Base-by-base conservation (phyloP, 192 early-diverging fungal species). In the Oehlia diaphana region DNA sequence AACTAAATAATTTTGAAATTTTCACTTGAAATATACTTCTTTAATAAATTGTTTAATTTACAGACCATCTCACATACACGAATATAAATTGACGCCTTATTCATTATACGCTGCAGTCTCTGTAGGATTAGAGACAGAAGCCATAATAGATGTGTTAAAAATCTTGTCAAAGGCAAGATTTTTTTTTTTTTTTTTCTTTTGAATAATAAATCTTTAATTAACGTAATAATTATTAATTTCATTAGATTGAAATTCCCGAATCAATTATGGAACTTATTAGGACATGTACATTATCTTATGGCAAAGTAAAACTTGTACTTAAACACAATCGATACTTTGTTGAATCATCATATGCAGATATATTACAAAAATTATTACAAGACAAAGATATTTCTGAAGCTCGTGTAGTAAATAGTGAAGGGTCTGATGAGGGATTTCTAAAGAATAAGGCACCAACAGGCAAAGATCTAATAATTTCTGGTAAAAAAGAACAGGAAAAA, bases 31-130 rank as follows among this genome's bases (percentile, higher is more conserved):
- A 19, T 33, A 19, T 8, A 4, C 33, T 28, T 12, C 14, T 44
- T 33, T 14, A 44, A 64, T 8, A 26, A 78, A 64, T 2, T 64
- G 0, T 67, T 71, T 23, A 49, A 23, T 35, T 31, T 42, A 7
- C 80, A 91, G 91, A 82, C 91, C 91, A 13, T 82, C 89, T 2
- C 88, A 92, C 68, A 92, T 96, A 47, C 95, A 96, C 72, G 98
- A 99, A 85, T 99, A 99, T 87, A 92, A 93, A 80, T 83, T 99
- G 63, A 98, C 98, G 1, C 90, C 95, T 26, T 98, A 97, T 80
- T 97, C 95, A 33, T 88, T 99, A 5, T 97, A 99, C 81, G 98
- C 98, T 19, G 97, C 96, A n/a, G 96, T 99, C 7, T 97, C 96
- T 44, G 96, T 99, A 2, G 98, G 98, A 2, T 87, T 99, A 61